Evolutionary conservation across 257 asterid species (phyloP).

Genomic region (Lycium ferocissimum): DNA sequence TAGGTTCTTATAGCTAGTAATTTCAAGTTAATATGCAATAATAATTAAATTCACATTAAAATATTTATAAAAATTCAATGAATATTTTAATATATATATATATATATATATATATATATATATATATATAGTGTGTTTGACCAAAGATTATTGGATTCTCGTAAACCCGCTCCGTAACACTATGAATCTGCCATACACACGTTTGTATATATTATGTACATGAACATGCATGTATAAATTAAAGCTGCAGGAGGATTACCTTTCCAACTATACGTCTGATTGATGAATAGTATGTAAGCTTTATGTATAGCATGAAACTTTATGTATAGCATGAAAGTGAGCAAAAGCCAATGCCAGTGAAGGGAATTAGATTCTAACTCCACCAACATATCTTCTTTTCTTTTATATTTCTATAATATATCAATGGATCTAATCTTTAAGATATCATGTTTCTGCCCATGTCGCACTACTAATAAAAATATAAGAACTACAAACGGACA

Average conservation of each 20-base stretch:
- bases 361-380: slow-evolving; percentile 44
- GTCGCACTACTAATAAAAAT: neutral
- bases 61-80: too few relatives aligned
- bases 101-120: too few relatives aligned
- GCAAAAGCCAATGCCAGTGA: slow-evolving; percentile 39
- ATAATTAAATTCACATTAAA: too few relatives aligned
- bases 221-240: neutral
- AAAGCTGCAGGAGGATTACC: slow-evolving; percentile 38
- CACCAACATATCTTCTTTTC: slow-evolving; percentile 27
- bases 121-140: too few relatives aligned
- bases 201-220: neutral
- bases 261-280: slow-evolving; percentile 38
- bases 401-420: neutral
- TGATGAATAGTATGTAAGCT: slow-evolving; percentile 21
- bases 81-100: too few relatives aligned
- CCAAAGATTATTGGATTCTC: too few relatives aligned
- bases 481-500: too few relatives aligned
- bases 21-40: too few relatives aligned
- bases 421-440: slow-evolving; percentile 15
- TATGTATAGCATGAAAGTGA: slow-evolving; percentile 37
- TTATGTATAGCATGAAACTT: slow-evolving; percentile 37
- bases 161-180: too few relatives aligned
- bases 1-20: too few relatives aligned
- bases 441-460: neutral
- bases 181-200: neutral